Evolutionary conservation across 257 asterid species (phyloP).

Genomic region (Paraleonurus japonicus): DNA sequence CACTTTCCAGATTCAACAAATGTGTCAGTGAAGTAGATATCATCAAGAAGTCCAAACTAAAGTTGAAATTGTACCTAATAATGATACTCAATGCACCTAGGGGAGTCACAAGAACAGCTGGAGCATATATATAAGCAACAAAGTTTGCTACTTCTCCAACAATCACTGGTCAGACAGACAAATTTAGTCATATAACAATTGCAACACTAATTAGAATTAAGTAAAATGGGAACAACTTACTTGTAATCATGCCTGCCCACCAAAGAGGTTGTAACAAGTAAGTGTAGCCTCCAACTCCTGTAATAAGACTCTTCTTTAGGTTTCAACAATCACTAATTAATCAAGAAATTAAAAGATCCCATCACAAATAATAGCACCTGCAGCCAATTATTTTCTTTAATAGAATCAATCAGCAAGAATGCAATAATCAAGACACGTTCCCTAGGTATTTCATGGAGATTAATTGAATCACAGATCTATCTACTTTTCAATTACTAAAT

Average conservation of each 20-base stretch:
- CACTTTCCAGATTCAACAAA: constrained; percentile 42
- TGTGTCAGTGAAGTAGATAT: constrained; percentile 24
- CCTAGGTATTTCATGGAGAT: no score
- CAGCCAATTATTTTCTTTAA: neutral
- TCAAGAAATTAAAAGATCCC: neutral
- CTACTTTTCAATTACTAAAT: no score
- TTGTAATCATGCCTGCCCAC: constrained; percentile 94
- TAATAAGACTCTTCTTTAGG: no score
- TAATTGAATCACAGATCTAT: constrained; percentile 14
- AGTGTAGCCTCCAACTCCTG: constrained; percentile 86
- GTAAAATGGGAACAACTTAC: constrained; percentile 39
- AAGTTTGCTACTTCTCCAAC: constrained; percentile 83
- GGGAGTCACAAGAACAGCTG: constrained; percentile 94
- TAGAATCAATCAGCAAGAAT: neutral
- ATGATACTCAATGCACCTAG: constrained; percentile 90
- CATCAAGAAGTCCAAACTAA: constrained; percentile 14
- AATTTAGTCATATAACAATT: neutral
- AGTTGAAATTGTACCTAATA: constrained; percentile 51
- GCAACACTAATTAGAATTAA: neutral
- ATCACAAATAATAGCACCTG: no score
- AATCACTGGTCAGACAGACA: constrained; percentile 52
- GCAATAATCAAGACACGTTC: neutral
- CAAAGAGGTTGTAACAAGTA: constrained; percentile 88
- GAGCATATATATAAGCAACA: constrained; percentile 88
- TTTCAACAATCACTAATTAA: neutral